phyloP scores from a whole-genome alignment of 176 grass and related monocot species.

The Dactylis glomerata region DNA sequence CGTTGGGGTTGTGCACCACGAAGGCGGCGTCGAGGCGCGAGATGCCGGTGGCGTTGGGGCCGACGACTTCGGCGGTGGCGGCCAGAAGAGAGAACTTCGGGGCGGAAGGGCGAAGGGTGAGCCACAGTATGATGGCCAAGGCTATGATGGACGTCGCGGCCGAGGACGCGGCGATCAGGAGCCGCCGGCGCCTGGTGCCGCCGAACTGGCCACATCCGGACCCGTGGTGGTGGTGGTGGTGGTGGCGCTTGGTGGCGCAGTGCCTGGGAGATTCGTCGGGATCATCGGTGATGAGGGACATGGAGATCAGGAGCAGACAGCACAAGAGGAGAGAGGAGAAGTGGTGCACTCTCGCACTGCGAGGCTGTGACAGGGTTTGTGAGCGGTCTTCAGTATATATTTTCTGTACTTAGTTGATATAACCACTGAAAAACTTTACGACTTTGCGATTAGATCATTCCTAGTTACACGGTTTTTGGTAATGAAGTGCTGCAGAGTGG shows the following conservation, averaged over 20 bases:
- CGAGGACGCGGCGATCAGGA: constrained; percentile 24
- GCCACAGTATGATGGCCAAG: constrained; percentile 57
- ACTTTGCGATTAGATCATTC: neutral
- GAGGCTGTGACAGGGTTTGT: neutral
- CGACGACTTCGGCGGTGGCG: neutral
- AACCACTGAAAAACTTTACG: neutral
- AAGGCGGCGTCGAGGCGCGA: constrained; percentile 47
- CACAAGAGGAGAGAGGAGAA: neutral
- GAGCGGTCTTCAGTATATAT: neutral
- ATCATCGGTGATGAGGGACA: constrained; percentile 47
- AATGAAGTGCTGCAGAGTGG: neutral
- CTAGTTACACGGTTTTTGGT: neutral
- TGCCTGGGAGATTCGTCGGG: constrained; percentile 34
- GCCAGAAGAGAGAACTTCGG: constrained; percentile 62
- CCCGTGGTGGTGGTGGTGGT: neutral
- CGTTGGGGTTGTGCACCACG: constrained; percentile 64
- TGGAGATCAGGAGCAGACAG: neutral
- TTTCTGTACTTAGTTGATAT: neutral
- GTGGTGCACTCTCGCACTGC: neutral
- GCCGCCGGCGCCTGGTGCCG: neutral
- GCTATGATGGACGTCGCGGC: constrained; percentile 36
- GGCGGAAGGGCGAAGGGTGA: constrained; percentile 55
- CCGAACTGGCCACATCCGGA: neutral
- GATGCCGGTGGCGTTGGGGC: constrained; percentile 4
- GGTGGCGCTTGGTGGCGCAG: constrained; percentile 38